Percentiles rank a stretch among this genome's conserved stretches.
These are phyloP conservation scores for Melocanna baccifera DNA, from an alignment of 176 grass and related monocot genomes.

Conservation along the genomic window DNA sequence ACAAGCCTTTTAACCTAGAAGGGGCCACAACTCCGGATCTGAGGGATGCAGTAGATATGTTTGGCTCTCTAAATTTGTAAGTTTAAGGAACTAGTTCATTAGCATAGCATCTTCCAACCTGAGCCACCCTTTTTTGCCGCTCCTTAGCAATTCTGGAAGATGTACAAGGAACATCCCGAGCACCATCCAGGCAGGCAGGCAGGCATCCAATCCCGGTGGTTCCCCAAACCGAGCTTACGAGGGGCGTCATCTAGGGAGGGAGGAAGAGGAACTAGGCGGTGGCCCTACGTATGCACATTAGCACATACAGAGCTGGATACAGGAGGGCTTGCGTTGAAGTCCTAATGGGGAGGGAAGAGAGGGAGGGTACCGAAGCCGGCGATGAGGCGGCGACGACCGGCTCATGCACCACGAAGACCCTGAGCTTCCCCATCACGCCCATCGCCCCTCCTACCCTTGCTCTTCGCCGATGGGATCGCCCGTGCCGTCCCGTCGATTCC, in stretches of 20 bases:
- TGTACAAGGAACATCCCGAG: background rate
- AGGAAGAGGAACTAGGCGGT: background rate
- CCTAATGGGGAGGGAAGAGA: background rate
- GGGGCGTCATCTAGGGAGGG: background rate
- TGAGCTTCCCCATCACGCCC: constrained; percentile 54
- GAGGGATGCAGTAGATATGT: background rate
- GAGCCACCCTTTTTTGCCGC: background rate
- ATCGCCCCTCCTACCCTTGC: constrained; percentile 19
- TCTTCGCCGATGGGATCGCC: constrained; percentile 9
- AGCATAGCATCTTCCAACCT: background rate
- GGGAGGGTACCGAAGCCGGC: constrained; percentile 57
- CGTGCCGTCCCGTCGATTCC: background rate
- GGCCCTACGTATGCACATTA: background rate
- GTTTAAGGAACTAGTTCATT: background rate
- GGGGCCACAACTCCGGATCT: background rate
- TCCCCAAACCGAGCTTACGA: background rate
- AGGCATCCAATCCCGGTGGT: background rate
- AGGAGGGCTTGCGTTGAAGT: background rate
- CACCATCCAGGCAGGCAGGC: background rate
- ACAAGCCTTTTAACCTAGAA: background rate
- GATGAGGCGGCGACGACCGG: constrained; percentile 60
- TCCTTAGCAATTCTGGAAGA: background rate
- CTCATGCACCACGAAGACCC: constrained; percentile 59
- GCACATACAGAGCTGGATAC: constrained; percentile 1
- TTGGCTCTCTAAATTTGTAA: background rate